Evolutionary conservation across 495 filamentous ascomycete species (phyloP).

Genomic region (Penicillium antarcticum): DNA sequence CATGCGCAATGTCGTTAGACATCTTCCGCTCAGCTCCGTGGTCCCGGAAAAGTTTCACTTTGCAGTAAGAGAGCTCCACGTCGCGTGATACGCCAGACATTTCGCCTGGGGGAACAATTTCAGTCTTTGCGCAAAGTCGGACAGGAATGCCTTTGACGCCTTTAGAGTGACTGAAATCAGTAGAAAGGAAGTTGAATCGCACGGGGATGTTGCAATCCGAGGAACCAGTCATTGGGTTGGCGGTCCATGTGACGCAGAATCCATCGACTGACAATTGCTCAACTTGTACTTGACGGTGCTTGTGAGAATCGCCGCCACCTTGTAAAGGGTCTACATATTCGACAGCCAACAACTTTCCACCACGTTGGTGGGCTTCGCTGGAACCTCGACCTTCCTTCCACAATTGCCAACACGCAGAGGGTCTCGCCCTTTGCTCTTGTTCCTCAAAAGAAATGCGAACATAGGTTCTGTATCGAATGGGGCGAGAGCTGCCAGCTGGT

Average conservation of each 20-base stretch:
- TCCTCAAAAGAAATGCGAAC: slow-evolving; percentile 94
- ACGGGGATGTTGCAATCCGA: slow-evolving; percentile 80
- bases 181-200: slow-evolving; percentile 96
- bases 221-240: slow-evolving; percentile 51
- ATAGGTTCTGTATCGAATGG: slow-evolving; percentile 73
- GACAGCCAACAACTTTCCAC: slow-evolving; percentile 83
- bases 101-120: slow-evolving; percentile 47
- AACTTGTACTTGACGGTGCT: slow-evolving; percentile 70
- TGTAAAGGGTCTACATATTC: slow-evolving; percentile 84
- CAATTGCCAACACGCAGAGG: slow-evolving; percentile 83
- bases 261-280: slow-evolving; percentile 86
- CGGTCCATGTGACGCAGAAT: slow-evolving; percentile 86
- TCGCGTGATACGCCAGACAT: slow-evolving; percentile 39
- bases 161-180: slow-evolving; percentile 97
- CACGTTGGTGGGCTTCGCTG: slow-evolving; percentile 84
- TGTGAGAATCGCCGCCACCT: slow-evolving; percentile 63
- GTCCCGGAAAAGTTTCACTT: slow-evolving; percentile 94
- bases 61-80: slow-evolving; percentile 84
- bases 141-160: slow-evolving; percentile 97
- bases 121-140: slow-evolving; percentile 85
- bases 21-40: slow-evolving; percentile 95
- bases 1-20: slow-evolving; percentile 87
- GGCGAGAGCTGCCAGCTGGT: slow-evolving; percentile 40
- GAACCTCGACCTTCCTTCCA: slow-evolving; percentile 94
- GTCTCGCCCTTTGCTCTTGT: slow-evolving; percentile 78